Percentiles rank a stretch among this genome's conserved stretches.
These are phyloP conservation scores for Coniochaeta prunicola DNA, from an alignment of 2,329 filamentous ascomycete genomes.

Conservation along the genomic window DNA sequence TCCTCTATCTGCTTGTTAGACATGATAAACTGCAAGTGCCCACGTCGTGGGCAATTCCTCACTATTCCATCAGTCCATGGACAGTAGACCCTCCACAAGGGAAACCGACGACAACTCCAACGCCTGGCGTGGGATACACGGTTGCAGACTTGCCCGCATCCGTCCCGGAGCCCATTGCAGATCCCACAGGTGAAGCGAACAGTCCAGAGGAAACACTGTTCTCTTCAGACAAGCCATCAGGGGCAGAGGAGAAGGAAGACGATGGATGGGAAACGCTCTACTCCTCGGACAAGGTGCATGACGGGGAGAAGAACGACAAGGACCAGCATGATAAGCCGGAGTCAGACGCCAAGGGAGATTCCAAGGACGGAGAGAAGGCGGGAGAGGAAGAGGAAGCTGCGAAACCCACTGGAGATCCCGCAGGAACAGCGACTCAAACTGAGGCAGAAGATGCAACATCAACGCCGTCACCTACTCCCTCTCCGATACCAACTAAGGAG, in stretches of 20 bases:
- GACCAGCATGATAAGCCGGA: not conserved
- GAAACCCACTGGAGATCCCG: not conserved
- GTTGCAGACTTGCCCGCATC: not conserved
- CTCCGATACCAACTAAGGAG: not conserved
- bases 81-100: not conserved
- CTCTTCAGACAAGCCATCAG: not conserved
- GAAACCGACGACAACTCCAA: not conserved
- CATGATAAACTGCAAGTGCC: not conserved
- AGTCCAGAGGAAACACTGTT: not conserved
- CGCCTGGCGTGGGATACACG: not conserved
- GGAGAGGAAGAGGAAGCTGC: not conserved
- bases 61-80: not conserved
- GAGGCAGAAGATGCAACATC: not conserved
- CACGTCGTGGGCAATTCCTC: not conserved
- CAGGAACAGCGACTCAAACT: not conserved
- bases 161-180: not conserved
- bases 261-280: not conserved
- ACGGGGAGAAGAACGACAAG: not conserved
- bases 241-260: not conserved
- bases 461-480: not conserved
- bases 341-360: not conserved
- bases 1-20: not conserved
- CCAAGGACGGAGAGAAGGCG: not conserved
- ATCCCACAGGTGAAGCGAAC: not conserved
- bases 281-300: not conserved